phyloP scores from a whole-genome alignment of 495 filamentous ascomycete species.

The Chaetomium tenue region DNA sequence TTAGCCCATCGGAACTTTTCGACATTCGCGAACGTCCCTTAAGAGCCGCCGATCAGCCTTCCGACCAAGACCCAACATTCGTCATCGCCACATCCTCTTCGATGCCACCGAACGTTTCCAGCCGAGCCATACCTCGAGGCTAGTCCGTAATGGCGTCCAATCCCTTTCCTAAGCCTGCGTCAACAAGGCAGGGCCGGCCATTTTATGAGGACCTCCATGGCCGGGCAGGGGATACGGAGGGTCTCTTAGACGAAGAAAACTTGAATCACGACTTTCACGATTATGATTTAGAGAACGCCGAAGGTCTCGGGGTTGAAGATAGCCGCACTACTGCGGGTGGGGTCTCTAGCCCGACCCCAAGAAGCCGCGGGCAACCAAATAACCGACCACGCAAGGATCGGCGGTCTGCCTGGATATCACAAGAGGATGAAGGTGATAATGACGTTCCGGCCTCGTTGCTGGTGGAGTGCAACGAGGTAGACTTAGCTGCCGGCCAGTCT shows the following conservation, averaged over 20 bases:
- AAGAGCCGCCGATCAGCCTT: neutral
- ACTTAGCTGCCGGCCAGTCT: slow-evolving; percentile 19
- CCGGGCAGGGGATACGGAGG: slow-evolving; percentile 66
- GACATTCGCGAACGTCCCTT: neutral
- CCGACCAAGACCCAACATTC: neutral
- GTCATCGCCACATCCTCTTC: neutral
- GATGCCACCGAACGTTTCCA: slow-evolving; percentile 5
- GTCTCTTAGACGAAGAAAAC: slow-evolving; percentile 70
- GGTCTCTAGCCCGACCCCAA: neutral
- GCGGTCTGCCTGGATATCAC: slow-evolving; percentile 37
- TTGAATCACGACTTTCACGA: slow-evolving; percentile 64
- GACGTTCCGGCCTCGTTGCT: slow-evolving; percentile 89
- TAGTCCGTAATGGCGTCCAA: slow-evolving; percentile 64
- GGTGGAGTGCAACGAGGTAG: slow-evolving; percentile 57
- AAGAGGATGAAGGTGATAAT: slow-evolving; percentile 78
- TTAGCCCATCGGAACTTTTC: neutral
- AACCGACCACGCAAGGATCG: slow-evolving; percentile 19
- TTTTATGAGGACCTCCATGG: slow-evolving; percentile 69
- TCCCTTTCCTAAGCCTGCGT: slow-evolving; percentile 70
- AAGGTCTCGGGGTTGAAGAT: slow-evolving; percentile 62
- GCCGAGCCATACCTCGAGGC: slow-evolving; percentile 9
- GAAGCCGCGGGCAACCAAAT: slow-evolving; percentile 18
- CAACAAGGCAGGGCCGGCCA: slow-evolving; percentile 60
- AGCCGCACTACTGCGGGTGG: slow-evolving; percentile 58
- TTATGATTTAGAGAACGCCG: slow-evolving; percentile 62